Base-by-base conservation (phyloP, 2,329 filamentous ascomycete genomes). In the Lasiodiplodia hormozganensis region DNA sequence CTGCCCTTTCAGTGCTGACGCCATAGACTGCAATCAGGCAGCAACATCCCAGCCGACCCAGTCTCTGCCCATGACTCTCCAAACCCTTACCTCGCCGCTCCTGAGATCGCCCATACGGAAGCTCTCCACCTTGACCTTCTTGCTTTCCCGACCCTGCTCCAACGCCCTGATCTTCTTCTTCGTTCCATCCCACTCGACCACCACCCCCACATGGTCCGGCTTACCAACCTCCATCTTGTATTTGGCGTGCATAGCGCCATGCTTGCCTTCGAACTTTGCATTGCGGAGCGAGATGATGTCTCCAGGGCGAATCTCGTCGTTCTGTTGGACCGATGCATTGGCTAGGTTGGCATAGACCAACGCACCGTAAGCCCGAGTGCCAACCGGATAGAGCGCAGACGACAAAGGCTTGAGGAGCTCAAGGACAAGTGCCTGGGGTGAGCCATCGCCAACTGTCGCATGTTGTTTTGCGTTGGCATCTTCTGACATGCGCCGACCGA, bases 101-200 rank as follows among this genome's bases (percentile, higher is more conserved):
- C 93, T 87, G 78, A 99, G 77, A 82, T 99, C 96, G 54, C 94
- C 94, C 70, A 99, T 86, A 82, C 94, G 92, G 82, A 95, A 98
- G 81, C 94, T 97, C 84, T 98, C 95, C 70, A 93, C 84, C 83
- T 96, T 96, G 67, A 96, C 90, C 84, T 97, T 98, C 80, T 92
- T 95, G 78, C 89, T 94, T 83, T 98, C 95, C 16, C 95, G 85
- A 0, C 95, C 95, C 78, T 99, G 96, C 80, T 98, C 96, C 92
- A 93, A 98, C 1, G 91, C 94, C 34, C 94, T 85, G 31, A 99
- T 91, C 85, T 98, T 97, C 86, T 97, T 97, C 87, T 97, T 97
- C 51, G 93, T 97, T 3, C 96, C 96, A 79, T 99, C 96, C 96
- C 96, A 99, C 79, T 99, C 96, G 11, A 93, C 88, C 4, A 99